Evolutionary conservation across 2,329 filamentous ascomycete species (phyloP).

Genomic region (Basipetospora chlamydospora): DNA sequence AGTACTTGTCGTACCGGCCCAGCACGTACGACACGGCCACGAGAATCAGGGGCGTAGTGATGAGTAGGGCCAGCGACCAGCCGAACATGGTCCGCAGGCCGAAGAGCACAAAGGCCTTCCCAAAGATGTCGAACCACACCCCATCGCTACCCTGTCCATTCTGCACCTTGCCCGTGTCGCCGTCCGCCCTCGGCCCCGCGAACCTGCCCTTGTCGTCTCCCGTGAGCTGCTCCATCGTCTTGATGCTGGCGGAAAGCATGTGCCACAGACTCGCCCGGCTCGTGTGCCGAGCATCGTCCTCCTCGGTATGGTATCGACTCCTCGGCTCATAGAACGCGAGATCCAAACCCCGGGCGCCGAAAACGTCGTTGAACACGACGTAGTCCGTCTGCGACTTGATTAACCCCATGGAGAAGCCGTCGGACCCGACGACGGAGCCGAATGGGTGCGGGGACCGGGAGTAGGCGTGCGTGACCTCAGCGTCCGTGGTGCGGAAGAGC

Average conservation of each 20-base stretch:
- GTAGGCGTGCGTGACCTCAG: constrained; percentile 72
- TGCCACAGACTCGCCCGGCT: constrained; percentile 68
- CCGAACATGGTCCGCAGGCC: constrained; percentile 73
- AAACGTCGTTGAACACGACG: constrained; percentile 59
- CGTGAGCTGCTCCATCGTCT: constrained; percentile 58
- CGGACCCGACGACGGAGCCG: constrained; percentile 65
- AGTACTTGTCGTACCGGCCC: constrained; percentile 64
- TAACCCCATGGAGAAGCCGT: constrained; percentile 68
- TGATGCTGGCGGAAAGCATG: constrained; percentile 76
- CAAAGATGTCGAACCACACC: constrained; percentile 93
- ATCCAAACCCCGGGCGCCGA: constrained; percentile 78
- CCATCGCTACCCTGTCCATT: constrained; percentile 53
- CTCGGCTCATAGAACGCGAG: constrained; percentile 83
- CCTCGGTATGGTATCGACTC: constrained; percentile 76
- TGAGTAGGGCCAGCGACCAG: constrained; percentile 68
- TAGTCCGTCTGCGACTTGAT: constrained; percentile 86
- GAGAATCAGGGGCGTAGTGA: constrained; percentile 62
- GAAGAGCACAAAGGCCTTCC: constrained; percentile 64
- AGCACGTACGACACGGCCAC: constrained; percentile 55
- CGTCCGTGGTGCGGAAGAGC: constrained; percentile 77
- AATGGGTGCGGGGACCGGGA: constrained; percentile 59
- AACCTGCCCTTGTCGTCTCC: constrained; percentile 54
- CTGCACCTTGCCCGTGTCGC: constrained; percentile 43
- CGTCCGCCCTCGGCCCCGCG: constrained; percentile 39
- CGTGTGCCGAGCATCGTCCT: constrained; percentile 74